phyloP scores from a whole-genome alignment of 768 basidiomycete genomes.

The Psilocybe sp. region DNA sequence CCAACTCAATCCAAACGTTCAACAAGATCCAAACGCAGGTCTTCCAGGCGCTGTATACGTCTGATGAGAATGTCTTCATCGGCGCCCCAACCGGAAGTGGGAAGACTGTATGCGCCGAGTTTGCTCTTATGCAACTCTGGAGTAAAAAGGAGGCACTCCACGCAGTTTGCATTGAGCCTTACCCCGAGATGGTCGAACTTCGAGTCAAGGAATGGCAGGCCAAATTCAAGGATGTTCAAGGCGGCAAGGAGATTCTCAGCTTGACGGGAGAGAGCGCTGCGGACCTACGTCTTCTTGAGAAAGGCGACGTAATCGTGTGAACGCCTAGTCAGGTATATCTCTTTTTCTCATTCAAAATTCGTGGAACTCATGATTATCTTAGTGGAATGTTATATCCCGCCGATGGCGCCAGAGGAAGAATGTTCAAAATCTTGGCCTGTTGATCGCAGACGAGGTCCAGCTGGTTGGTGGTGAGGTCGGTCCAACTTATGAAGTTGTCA shows the following conservation, averaged over 20 bases:
- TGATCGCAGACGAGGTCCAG: slow-evolving; percentile 96
- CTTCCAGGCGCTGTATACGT: slow-evolving; percentile 95
- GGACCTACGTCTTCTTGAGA: slow-evolving; percentile 85
- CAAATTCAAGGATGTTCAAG: slow-evolving; percentile 81
- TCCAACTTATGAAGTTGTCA: slow-evolving; percentile 95
- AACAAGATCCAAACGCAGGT: slow-evolving; percentile 99
- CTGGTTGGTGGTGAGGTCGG: slow-evolving; percentile 93
- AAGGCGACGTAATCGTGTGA: slow-evolving; percentile 91
- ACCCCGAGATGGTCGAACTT: slow-evolving; percentile 95
- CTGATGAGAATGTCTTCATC: slow-evolving; percentile 95
- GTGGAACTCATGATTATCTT: slow-evolving; percentile 5
- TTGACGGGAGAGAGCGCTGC: slow-evolving; percentile 93
- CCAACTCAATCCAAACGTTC: slow-evolving; percentile 76
- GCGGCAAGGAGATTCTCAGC: slow-evolving; percentile 91
- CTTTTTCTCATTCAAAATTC: not conserved
- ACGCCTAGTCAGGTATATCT: slow-evolving; percentile 81
- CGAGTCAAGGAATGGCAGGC: slow-evolving; percentile 85
- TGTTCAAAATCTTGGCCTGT: slow-evolving; percentile 86
- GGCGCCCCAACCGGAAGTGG: slow-evolving; percentile 97
- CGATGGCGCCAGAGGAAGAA: slow-evolving; percentile 97
- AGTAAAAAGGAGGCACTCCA: slow-evolving; percentile 77
- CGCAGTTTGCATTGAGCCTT: slow-evolving; percentile 95
- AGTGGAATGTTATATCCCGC: slow-evolving; percentile 96
- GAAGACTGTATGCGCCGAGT: slow-evolving; percentile 97
- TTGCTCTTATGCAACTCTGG: slow-evolving; percentile 94